Base-by-base conservation (phyloP, 805 yeast genomes). In the Yarrowia sp. region DNA sequence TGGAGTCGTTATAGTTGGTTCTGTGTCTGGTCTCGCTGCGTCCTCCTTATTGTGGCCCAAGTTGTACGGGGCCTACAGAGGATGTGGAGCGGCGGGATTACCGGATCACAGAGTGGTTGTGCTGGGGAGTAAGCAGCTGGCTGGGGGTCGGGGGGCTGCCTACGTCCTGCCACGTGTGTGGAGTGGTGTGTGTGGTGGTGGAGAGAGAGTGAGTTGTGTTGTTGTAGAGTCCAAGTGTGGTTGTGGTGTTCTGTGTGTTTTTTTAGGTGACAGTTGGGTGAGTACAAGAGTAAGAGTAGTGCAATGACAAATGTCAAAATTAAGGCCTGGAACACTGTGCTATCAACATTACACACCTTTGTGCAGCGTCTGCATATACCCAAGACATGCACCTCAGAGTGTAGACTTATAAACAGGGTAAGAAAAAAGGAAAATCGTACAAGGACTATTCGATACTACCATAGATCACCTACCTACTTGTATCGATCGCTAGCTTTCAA, bases 1-100 rank as follows among this genome's bases (percentile, higher is more conserved):
- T n/a, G n/a, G n/a, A 35, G 38, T 35, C 4, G 3, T 35, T 35
- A 22, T 22, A n/a, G n/a, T 22, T 22, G 4, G 28, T 22, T 22
- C 38, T 35, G 38, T 35, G 38, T 35, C 38, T n/a, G 38, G 38
- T 35, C 13, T 11, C 13, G 38, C 38, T 10, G 38, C 53, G 53
- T 47, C 53, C 53, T 47, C 53, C 9, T 8, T 2, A 0, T 3
- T 36, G 57, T 36, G 58, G 58, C 58, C 58, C 58, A 51, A 51
- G 58, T 51, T 51, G 38, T 51, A 36, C 58, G 58, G 58, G 58
- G 58, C 58, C 58, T 14, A 45, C 33, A 9, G 58, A 38, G 55
- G 41, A 35, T 22, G 41, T 48, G 53, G 8, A 32, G 22, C 42
- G 57, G 57, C 17, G 31, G 13, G 32, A 14, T n/a, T 51, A 51